Base-by-base conservation (phyloP, 495 filamentous ascomycete species). In the Pyrenula massariospora region DNA sequence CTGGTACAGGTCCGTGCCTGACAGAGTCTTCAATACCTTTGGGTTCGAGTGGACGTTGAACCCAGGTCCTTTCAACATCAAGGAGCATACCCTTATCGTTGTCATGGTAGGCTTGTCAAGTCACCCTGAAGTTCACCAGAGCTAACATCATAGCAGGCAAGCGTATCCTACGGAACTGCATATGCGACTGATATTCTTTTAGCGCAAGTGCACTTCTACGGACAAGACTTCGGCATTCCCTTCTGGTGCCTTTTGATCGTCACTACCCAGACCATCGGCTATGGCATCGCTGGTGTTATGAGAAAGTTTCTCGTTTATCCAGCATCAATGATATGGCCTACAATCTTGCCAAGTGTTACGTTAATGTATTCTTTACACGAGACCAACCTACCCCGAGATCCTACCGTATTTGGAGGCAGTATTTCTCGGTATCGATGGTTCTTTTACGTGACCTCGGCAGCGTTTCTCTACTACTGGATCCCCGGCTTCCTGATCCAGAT, bases 41-140 rank as follows among this genome's bases (percentile, higher is more conserved):
- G 82, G 82, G 12, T 24, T 74, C 20, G 61, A 62, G n/a, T 81
- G 74, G 67, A 76, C 71, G 23, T 59, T 88, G 25, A 89, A 89
- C 59, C 84, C 84, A 3, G 83, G 86, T 11, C 84, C 81, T 48
- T 91, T 91, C 70, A 91, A 88, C 65, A 80, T 88, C 67, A 91
- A 91, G 63, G 85, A 89, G 63, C 87, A 91, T 72, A 78, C 83
- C 3, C 72, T 91, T 59, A 87, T 91, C 59, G 84, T 85, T 3
- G 82, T 89, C 59, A 91, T 89, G 79, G 81, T 76, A 36, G 58
- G 60, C 55, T 22, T 15, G 55, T 54, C 2, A 72, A 73, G n/a
- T n/a, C n/a, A n/a, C n/a, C n/a, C n/a, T n/a, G n/a, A n/a, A n/a
- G n/a, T n/a, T n/a, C n/a, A n/a, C n/a, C n/a, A 15, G 31, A 15